Evolutionary conservation across 345 rosid genomes (phyloP).

Genomic region (Clausena lansium): DNA sequence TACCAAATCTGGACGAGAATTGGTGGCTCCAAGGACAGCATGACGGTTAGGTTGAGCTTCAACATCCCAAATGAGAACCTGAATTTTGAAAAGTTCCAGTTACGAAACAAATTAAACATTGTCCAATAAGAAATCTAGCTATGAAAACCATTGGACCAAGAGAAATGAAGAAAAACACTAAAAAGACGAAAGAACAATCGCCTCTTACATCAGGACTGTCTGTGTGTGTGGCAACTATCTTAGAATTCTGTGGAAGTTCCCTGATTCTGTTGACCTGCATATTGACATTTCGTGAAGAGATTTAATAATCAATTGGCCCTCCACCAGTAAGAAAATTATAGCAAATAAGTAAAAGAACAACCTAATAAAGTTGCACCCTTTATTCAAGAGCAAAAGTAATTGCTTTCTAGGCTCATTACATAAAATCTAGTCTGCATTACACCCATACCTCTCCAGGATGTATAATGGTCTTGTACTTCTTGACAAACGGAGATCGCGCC

Average conservation of each 20-base stretch:
- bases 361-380: neutral
- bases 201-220: slow-evolving; percentile 91
- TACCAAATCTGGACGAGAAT: slow-evolving; percentile 98
- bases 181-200: neutral
- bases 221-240: slow-evolving; percentile 98
- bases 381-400: neutral
- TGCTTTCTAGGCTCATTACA: neutral
- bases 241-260: slow-evolving; percentile 91
- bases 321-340: slow-evolving; percentile 5
- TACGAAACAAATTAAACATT: slow-evolving; percentile 2
- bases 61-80: slow-evolving; percentile 99
- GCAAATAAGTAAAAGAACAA: neutral
- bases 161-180: neutral
- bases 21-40: slow-evolving; percentile 92
- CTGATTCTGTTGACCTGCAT: slow-evolving; percentile 96
- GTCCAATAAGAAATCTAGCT: neutral
- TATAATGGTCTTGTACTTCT: slow-evolving; percentile 96
- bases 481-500: slow-evolving; percentile 97
- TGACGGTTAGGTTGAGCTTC: slow-evolving; percentile 99
- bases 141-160: neutral
- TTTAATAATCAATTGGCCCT: neutral
- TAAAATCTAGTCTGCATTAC: neutral
- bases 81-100: slow-evolving; percentile 24
- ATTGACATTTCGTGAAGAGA: neutral
- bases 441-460: slow-evolving; percentile 96